Evolutionary conservation across 805 yeast genomes (phyloP), one percentile per base, ranked within the genome.

Genomic region (Myxozyma neglecta): DNA sequence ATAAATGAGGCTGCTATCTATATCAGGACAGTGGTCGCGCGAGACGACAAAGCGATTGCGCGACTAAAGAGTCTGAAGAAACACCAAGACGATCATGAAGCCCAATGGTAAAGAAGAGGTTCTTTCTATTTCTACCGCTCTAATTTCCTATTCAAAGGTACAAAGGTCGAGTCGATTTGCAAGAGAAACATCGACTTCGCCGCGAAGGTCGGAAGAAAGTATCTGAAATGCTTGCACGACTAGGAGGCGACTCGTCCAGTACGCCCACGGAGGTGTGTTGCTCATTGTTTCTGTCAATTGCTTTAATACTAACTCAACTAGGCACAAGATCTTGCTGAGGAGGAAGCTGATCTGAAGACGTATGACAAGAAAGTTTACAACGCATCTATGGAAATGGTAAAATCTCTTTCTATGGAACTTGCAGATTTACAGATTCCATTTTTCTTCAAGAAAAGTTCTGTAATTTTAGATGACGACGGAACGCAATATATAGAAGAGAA

Each of bases 1-100:
- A 16, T 36, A n/a, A 34, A 47, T 6, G 57, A 47, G 16, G 67
- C 67, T 8, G 14, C 50, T 20, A 18, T 32, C 5, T 64, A 61
- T 39, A 35, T 64, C 2, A 24, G 32, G 10, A 39, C 48, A 9
- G 18, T n/a, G 1, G 36, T 64, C 9, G 44, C 39, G 5, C n/a
- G 14, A 6, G 59, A 60, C 35, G 44, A 8, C 10, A 18, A 16
- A 8, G 39, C 36, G 2, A 32, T 59, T 7, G 18, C 42, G 6
- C 57, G 66, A 29, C 43, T 63, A n/a, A 47, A 37, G 40, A 46
- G 44, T 8, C 51, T 63, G 61, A 35, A 46, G 43, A 37, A 53
- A 24, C 62, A 64, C 29, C 67, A 64, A 32, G 60, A 62, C 13
- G 63, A 51, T 6, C 65, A 64, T 36, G 67, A 64, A 35, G 46